Conservation (phyloP, 441 rosid species). For the Daphne laureola region DNA sequence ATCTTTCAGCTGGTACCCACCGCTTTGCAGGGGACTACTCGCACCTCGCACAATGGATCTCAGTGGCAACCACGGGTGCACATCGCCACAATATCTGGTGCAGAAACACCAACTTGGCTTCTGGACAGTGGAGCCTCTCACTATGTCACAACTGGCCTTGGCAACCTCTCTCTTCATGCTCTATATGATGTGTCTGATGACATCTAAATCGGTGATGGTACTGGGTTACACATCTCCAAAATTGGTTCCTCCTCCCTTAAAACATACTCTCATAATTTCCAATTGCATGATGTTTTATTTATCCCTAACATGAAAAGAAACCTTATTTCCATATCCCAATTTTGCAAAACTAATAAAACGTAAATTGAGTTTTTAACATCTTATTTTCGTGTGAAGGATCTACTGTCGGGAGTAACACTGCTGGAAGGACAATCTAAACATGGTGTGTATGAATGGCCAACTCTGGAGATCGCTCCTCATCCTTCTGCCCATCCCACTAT, state of each 20-base stretch:
- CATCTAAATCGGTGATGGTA: neutral
- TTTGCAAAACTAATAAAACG: conserved; percentile 4
- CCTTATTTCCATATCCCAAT: neutral
- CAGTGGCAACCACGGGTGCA: no score
- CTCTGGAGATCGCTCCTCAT: neutral
- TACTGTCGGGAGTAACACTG: neutral
- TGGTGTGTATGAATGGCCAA: conserved; percentile 7
- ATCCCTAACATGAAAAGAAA: conserved; percentile 4
- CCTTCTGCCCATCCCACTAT: neutral
- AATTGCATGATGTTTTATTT: neutral
- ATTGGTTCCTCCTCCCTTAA: neutral
- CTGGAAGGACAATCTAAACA: neutral
- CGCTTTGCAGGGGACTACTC: no score
- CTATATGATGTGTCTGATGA: neutral
- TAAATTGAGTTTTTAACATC: conserved; percentile 1
- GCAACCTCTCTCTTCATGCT: conserved; percentile 1
- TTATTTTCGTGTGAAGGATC: conserved; percentile 9
- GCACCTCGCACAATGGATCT: no score
- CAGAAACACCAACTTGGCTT: neutral
- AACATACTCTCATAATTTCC: neutral
- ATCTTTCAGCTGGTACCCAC: no score
- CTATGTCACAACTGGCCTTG: neutral
- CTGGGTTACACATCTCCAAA: neutral
- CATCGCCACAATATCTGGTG: no score
- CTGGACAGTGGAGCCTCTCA: conserved; percentile 2